A percentile compares a stretch with the other conserved stretches of the same genome.
These are phyloP conservation scores for Colletotrichum trifolii DNA, from an alignment of 2,329 filamentous ascomycete genomes.

Conservation along the genomic window DNA sequence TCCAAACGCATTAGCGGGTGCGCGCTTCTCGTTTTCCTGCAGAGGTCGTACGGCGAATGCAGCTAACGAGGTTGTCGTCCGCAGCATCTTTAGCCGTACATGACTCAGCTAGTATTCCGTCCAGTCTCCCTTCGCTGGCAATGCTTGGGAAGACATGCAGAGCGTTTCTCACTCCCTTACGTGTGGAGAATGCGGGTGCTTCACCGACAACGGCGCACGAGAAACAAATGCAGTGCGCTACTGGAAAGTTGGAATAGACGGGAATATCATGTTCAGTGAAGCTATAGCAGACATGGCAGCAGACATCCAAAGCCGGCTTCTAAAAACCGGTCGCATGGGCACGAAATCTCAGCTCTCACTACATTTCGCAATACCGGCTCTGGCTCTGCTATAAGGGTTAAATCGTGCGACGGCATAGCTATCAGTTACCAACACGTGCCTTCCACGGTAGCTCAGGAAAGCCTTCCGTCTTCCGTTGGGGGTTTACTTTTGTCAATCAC, in stretches of 20 bases:
- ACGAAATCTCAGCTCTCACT: neutral
- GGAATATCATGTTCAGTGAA: neutral
- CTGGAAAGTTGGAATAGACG: constrained; percentile 2
- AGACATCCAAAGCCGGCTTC: neutral
- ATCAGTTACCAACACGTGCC: constrained; percentile 24
- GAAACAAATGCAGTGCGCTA: constrained; percentile 25
- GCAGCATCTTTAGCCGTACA: constrained; percentile 29
- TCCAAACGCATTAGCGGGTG: constrained; percentile 34
- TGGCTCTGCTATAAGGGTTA: constrained; percentile 17
- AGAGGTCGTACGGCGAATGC: constrained; percentile 36
- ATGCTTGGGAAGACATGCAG: constrained; percentile 21
- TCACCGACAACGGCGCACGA: constrained; percentile 31
- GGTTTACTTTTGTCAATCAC: too few relatives aligned
- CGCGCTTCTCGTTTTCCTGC: constrained; percentile 34
- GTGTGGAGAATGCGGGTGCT: constrained; percentile 26
- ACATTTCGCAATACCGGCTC: constrained; percentile 12
- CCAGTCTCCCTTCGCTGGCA: neutral
- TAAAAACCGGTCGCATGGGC: neutral
- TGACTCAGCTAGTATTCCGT: constrained; percentile 23
- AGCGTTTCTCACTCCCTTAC: constrained; percentile 17
- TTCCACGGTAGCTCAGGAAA: constrained; percentile 3
- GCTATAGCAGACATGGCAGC: neutral
- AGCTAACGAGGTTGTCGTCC: constrained; percentile 17
- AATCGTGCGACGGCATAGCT: constrained; percentile 13
- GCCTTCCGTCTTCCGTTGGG: too few relatives aligned